Conservation (phyloP, 1,284 basidiomycete genomes). For the Apiotrichum siamense region DNA sequence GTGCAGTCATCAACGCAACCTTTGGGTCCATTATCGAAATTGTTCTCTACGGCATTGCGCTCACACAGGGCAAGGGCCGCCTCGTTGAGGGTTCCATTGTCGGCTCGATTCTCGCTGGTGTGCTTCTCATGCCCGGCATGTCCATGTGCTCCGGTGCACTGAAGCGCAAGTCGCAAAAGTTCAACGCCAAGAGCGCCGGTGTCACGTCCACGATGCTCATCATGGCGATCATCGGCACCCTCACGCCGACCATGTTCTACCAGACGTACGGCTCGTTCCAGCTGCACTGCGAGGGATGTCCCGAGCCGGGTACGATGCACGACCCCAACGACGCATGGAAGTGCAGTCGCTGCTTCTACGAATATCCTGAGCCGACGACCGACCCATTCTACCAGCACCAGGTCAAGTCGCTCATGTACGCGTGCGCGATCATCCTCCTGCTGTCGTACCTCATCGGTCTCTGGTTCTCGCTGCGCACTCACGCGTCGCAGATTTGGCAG, state of each 20-base stretch:
- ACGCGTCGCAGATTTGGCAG: conserved; percentile 99
- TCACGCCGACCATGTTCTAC: conserved; percentile 96
- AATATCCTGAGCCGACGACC: conserved; percentile 82
- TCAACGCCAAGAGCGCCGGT: conserved; percentile 96
- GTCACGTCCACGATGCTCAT: conserved; percentile 99
- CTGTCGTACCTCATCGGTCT: conserved; percentile 96
- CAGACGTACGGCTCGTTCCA: conserved; percentile 97
- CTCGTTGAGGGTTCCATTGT: conserved; percentile 97
- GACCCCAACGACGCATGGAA: conserved; percentile 60
- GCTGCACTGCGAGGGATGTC: conserved; percentile 87
- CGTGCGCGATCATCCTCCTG: conserved; percentile 81
- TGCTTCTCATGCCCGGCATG: conserved; percentile 91
- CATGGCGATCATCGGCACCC: conserved; percentile 97
- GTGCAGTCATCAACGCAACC: conserved; percentile 98
- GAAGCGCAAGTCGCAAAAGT: conserved; percentile 88
- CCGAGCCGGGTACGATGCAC: conserved; percentile 38
- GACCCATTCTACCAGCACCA: conserved; percentile 97
- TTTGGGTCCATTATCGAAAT: conserved; percentile 99
- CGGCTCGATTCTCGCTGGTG: conserved; percentile 88
- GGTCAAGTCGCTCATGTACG: conserved; percentile 89
- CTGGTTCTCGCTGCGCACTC: conserved; percentile 98
- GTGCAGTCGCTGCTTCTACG: conserved; percentile 90
- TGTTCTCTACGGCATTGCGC: conserved; percentile 82
- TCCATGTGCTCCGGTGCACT: conserved; percentile 96
- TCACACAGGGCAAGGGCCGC: conserved; percentile 82